phyloP scores from a whole-genome alignment of 768 basidiomycete genomes.

The Boletus sensibilis region DNA sequence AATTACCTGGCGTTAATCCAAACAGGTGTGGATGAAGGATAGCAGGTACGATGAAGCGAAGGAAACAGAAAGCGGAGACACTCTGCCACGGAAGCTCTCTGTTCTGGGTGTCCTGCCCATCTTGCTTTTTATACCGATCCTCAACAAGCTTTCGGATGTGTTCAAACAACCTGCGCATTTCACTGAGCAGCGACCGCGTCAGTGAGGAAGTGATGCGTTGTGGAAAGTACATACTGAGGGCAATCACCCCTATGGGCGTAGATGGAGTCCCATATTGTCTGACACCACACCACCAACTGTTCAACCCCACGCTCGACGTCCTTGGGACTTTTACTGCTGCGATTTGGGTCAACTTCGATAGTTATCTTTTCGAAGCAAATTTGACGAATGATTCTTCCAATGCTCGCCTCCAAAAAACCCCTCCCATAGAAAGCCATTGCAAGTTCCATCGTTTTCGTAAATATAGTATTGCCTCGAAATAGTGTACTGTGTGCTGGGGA shows the following conservation, averaged over 20 bases:
- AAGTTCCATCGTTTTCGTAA: conserved; percentile 75
- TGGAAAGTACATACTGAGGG: conserved; percentile 56
- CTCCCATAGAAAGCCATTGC: conserved; percentile 84
- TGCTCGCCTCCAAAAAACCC: conserved; percentile 74
- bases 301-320: conserved; percentile 68
- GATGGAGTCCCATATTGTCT: conserved; percentile 78
- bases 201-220: conserved; percentile 2
- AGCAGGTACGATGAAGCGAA: conserved; percentile 87
- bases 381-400: conserved; percentile 67
- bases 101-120: conserved; percentile 42
- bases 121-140: conserved; percentile 50
- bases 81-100: conserved; percentile 71
- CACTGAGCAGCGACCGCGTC: conserved; percentile 42
- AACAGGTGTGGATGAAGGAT: conserved; percentile 88
- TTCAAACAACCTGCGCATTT: conserved; percentile 67
- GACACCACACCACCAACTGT: conserved; percentile 72
- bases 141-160: conserved; percentile 74
- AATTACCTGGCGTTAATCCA: conserved; percentile 68
- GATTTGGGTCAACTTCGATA: conserved; percentile 80
- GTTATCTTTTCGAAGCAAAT: conserved; percentile 70
- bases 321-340: conserved; percentile 57
- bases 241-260: conserved; percentile 72
- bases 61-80: conserved; percentile 86
- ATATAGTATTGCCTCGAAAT: conserved; percentile 64
- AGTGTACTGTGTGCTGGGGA: conserved; percentile 69